These are phyloP conservation scores for Ogataea thermomethanolica DNA, from an alignment of 805 yeast genomes.

Conservation along the genomic window DNA sequence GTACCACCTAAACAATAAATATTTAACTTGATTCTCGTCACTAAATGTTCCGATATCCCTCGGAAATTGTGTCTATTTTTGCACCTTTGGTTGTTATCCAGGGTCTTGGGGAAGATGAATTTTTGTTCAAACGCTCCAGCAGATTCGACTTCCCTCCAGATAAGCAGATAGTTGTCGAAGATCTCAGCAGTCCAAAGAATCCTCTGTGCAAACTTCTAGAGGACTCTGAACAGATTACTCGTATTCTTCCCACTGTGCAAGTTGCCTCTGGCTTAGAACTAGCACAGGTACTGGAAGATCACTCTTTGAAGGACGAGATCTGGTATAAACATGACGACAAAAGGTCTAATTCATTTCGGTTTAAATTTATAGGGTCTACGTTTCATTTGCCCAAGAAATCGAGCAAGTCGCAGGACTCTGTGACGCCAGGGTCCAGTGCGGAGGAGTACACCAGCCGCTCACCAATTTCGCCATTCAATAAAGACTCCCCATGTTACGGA, in stretches of 20 bases:
- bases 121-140: conserved; percentile 1
- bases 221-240: conserved; percentile 9
- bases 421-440: neutral
- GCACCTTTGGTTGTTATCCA: conserved; percentile 42
- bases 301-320: conserved; percentile 23
- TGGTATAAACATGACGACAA: conserved; percentile 19
- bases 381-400: conserved; percentile 22
- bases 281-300: conserved; percentile 29
- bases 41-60: conserved; percentile 40
- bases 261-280: conserved; percentile 31
- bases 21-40: neutral
- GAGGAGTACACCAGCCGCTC: conserved; percentile 18
- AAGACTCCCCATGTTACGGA: conserved; percentile 38
- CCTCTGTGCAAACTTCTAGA: conserved; percentile 6
- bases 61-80: conserved; percentile 31
- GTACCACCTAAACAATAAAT: too few species aligned
- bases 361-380: conserved; percentile 31
- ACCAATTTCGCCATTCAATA: conserved; percentile 42
- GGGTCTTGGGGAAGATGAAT: conserved; percentile 36
- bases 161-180: conserved; percentile 5
- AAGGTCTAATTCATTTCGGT: conserved; percentile 25
- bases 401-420: neutral
- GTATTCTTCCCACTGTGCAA: conserved; percentile 24
- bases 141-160: conserved; percentile 7
- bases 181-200: conserved; percentile 5